A percentile compares a stretch with the other conserved stretches of the same genome.
Conservation (phyloP, 1,139 yeast species). For the Taphrina sp. region DNA sequence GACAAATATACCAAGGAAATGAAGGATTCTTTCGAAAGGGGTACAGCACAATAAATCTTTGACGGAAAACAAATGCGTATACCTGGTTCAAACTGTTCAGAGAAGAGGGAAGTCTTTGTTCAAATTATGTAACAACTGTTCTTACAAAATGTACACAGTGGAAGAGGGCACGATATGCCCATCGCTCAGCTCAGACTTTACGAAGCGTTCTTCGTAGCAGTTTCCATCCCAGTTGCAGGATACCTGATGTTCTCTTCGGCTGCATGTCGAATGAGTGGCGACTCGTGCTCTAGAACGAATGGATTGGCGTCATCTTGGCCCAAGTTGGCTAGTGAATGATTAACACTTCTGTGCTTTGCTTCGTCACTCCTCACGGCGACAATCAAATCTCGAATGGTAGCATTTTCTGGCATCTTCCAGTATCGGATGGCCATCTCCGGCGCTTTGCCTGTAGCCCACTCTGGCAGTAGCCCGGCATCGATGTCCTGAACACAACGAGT, state of each 20-base stretch:
- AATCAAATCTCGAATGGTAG: constrained; percentile 61
- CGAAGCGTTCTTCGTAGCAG: too few species aligned
- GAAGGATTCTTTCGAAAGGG: constrained; percentile 48
- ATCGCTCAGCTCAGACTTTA: too few species aligned
- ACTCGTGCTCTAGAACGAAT: too few species aligned
- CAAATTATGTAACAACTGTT: too few species aligned
- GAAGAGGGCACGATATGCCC: too few species aligned
- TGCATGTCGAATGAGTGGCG: too few species aligned
- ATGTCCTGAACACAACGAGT: constrained; percentile 60
- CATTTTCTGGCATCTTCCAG: constrained; percentile 57
- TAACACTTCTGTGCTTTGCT: constrained; percentile 73
- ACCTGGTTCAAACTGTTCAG: too few species aligned
- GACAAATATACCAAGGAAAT: constrained; percentile 51
- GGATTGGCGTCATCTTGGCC: constrained; percentile 40
- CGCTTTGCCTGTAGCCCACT: constrained; percentile 48
- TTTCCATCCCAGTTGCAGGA: too few species aligned
- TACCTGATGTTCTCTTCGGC: too few species aligned
- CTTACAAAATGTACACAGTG: too few species aligned
- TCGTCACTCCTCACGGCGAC: constrained; percentile 63
- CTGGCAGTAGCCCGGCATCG: constrained; percentile 54
- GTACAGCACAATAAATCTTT: constrained; percentile 44
- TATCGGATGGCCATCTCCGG: constrained; percentile 63
- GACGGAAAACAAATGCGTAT: too few species aligned
- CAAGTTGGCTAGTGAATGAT: constrained; percentile 72
- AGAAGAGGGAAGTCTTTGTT: too few species aligned